Evolutionary conservation across 352 stramenopile genomes (phyloP), one percentile per base, ranked within the genome.

Genomic region (Peronospora destructor): DNA sequence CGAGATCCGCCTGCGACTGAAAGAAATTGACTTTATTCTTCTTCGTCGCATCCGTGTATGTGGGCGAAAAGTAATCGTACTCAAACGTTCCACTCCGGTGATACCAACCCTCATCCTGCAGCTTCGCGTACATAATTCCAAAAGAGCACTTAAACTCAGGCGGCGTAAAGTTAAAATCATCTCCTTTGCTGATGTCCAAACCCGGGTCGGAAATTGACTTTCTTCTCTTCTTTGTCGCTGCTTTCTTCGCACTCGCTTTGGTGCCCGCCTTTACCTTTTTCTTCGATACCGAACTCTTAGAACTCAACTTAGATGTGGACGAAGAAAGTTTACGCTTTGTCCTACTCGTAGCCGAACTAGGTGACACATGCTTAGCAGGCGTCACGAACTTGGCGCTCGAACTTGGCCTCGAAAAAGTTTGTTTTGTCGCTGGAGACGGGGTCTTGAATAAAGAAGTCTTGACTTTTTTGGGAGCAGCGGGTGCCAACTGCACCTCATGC

Each of bases 41-140:
- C 14, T 79, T 72, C 3, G 48, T 86, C 6, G 68, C 62, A 9
- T 74, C 59, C 10, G 66, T 80, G 64, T 80, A 87, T 6, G 66
- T 67, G 2, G 79, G 79, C 21, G 76, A 75, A 33, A 90, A 90
- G 68, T 90, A 90, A 51, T 90, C 79, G 58, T 90, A 90, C 63
- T 84, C 79, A 23, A 90, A 90, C 29, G 53, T 48, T 8, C 79
- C 79, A 5, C 46, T 61, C 8, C 56, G 68, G 59, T 87, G 67
- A 45, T 74, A 55, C 76, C 76, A 90, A 13, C 79, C 79, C 7
- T 69, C 54, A 4, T 72, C 50, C 53, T 90, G 66, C 17, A 90
- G 61, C 38, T 63, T 72, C 32, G 70, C 39, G 43, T 85, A 87
- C 41, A 90, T 66, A 21, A 79, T 64, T 17, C 76, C 79, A 46